Conservation (phyloP, 2,329 filamentous ascomycete genomes). For the Mollisia scopiformis region DNA sequence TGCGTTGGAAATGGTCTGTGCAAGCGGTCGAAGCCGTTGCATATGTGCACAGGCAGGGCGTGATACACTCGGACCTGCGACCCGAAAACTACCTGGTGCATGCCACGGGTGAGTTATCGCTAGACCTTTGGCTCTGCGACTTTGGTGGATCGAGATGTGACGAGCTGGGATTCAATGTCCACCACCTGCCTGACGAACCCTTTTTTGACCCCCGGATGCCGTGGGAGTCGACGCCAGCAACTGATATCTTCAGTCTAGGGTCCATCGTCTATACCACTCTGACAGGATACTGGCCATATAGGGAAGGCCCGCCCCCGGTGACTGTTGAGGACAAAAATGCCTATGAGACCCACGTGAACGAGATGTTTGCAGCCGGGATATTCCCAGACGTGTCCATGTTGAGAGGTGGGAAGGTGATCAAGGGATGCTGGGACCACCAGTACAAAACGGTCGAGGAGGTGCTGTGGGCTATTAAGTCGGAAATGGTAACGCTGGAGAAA, state of each 20-base stretch:
- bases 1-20: neutral
- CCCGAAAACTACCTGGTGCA: neutral
- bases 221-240: conserved; percentile 9
- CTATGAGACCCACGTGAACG: conserved; percentile 11
- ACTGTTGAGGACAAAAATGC: conserved; percentile 4
- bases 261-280: conserved; percentile 10
- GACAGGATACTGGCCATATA: conserved; percentile 14
- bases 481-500: conserved; percentile 1
- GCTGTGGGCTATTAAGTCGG: conserved; percentile 6
- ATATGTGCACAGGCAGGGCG: neutral
- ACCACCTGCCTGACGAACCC: conserved; percentile 10
- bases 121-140: conserved; percentile 11
- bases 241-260: conserved; percentile 17
- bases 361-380: conserved; percentile 2
- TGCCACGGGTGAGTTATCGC: neutral
- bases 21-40: neutral
- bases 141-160: conserved; percentile 18
- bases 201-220: conserved; percentile 15
- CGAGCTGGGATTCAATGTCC: conserved; percentile 12
- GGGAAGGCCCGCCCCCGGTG: neutral
- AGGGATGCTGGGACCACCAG: conserved; percentile 13
- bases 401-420: conserved; percentile 8
- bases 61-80: neutral
- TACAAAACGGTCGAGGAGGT: conserved; percentile 13
- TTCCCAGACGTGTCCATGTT: conserved; percentile 6